A percentile compares a stretch with the other conserved stretches of the same genome.
Evolutionary conservation across 768 basidiomycete genomes (phyloP).

Genomic region (Mrakia blollopis): DNA sequence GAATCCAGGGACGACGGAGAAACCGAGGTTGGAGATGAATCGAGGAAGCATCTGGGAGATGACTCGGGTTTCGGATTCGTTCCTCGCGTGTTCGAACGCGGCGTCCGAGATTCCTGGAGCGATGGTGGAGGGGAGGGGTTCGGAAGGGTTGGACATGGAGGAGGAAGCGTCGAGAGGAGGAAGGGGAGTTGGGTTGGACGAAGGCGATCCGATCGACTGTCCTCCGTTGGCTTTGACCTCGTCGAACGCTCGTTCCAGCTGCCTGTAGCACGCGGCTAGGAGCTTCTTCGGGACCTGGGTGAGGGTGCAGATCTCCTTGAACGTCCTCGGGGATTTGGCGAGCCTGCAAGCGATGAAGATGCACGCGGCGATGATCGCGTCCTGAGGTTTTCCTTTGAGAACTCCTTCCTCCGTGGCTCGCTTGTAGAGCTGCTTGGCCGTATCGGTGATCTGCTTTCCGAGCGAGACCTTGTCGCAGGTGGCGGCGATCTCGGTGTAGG

Average conservation of each 20-base stretch:
- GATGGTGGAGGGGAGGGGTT: background rate
- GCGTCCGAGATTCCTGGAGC: conserved; percentile 26
- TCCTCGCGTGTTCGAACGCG: conserved; percentile 20
- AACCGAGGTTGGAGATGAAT: conserved; percentile 34
- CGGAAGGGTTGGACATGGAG: conserved; percentile 12
- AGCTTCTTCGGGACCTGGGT: conserved; percentile 93
- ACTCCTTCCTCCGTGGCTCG: conserved; percentile 93
- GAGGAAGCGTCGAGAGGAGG: conserved; percentile 15
- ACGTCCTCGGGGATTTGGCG: conserved; percentile 90
- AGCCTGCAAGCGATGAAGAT: conserved; percentile 96
- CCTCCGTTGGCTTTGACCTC: conserved; percentile 48
- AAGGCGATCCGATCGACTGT: conserved; percentile 36
- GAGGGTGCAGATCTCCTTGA: conserved; percentile 89
- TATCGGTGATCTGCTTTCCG: conserved; percentile 88
- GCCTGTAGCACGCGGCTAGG: conserved; percentile 87
- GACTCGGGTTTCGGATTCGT: conserved; percentile 26
- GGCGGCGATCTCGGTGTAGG: conserved; percentile 83
- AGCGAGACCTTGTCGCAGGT: conserved; percentile 96
- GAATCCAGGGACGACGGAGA: conserved; percentile 52
- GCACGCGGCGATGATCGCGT: conserved; percentile 93
- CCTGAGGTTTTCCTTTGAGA: conserved; percentile 80
- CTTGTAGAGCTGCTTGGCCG: conserved; percentile 95
- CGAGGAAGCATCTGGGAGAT: conserved; percentile 33
- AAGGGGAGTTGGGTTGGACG: conserved; percentile 45
- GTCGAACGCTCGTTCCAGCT: conserved; percentile 72